Base-by-base conservation (phyloP, 2,329 filamentous ascomycete genomes). In the Chalaropsis thielavioides region DNA sequence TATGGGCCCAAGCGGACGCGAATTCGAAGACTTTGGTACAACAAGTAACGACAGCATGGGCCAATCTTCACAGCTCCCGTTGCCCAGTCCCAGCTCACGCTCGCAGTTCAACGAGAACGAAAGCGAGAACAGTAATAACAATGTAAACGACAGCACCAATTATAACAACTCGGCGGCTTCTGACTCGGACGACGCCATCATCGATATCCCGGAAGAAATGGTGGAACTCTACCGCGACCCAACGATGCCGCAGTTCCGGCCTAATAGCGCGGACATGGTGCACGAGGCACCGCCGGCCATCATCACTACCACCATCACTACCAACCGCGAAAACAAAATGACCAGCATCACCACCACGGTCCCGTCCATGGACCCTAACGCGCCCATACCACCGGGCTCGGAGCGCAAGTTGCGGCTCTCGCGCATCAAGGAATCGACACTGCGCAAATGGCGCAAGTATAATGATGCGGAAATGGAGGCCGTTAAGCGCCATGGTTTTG, bases 401-500 rank as follows among this genome's bases (percentile, higher is more conserved):
- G 40, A 41, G 38, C 51, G 51, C 51, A 56, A 56, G 51, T 31
- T 17, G 17, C 51, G 27, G 17, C 51, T 31, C 7, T n/a, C 15
- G 13, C 49, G 1, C 31, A 58, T 38, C 41, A 63, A 27, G 44
- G 58, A 62, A 70, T 49, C 63, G 41, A 77, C 72, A 38, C 72
- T 84, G 17, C 69, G 75, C 31, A 71, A 75, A 35, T 83, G 79
- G 79, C 82, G 80, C 70, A 72, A 74, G 35, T 76, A 92, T 7
- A 84, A 87, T 69, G 72, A 80, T 17, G 81, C 86, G 0, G 89
- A 94, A 71, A 76, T 80, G 44, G 85, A 91, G 72, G 86, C 89
- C 1, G 79, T 79, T 65, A 77, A 80, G 66, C 81, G 90, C 31
- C 90, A 88, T n/a, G 92, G 91, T 0, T 88, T 85, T 75, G 92